Evolutionary conservation across 169 alveolate species (phyloP), one percentile per base, ranked within the genome.

Genomic region (Babesia caballi): DNA sequence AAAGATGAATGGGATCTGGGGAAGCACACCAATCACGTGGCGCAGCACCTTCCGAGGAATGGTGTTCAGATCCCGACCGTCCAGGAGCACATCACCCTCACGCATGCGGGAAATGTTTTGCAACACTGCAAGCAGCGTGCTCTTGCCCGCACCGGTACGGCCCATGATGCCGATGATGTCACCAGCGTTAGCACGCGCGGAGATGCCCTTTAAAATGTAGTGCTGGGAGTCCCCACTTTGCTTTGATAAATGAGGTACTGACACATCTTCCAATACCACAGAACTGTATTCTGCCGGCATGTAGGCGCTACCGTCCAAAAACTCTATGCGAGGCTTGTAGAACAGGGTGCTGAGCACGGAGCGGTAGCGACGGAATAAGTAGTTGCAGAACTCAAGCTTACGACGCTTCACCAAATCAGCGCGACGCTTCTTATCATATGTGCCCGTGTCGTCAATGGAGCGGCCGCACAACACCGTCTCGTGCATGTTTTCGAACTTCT

Each of bases 141-240:
- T 80, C 72, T 80, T 80, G 0, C 88, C 88, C 8, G 88, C 82
- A 0, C 88, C 88, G 9, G 88, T 80, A 17, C 88, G 52, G 3
- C 88, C 88, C 32, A 69, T 63, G 2, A 80, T 51, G 14, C 83
- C 88, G 0, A 80, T 40, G 0, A 80, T 40, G 51, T 80, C 83
- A 32, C 82, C 74, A 2, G 35, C 54, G 7, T 7, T 17, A 0
- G 88, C 57, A n/a, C 38, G 25, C 38, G 68, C 75, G 21, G 30
- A 70, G 9, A 80, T 40, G 41, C 56, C 42, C 63, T 30, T 77
- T 52, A 77, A 12, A 28, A 67, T 67, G 49, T 46, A 63, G 9
- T 4, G 28, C 8, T 4, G 0, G 35, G 32, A 9, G 17, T 25
- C 41, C 7, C 49, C 30, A 33, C 3, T 52, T 0, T 19, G 28